Evolutionary conservation across 805 yeast genomes (phyloP), one percentile per base, ranked within the genome.

Genomic region (Schwanniomyces polymorphus): DNA sequence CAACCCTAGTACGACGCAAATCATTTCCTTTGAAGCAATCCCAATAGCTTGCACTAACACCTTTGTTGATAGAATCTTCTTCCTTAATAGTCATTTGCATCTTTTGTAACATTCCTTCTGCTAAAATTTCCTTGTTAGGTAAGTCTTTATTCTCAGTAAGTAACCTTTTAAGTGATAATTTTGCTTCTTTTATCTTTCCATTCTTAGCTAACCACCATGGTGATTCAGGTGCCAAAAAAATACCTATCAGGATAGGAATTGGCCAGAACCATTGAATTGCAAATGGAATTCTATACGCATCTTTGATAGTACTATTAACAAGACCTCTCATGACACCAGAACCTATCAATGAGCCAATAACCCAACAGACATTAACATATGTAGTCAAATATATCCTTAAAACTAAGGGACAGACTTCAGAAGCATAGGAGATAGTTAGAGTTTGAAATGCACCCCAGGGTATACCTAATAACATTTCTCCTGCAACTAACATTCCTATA

Each of bases 11-110:
- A 67, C 83, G 70, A 59, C 76, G 68, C 34, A 72, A 57, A 54
- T 79, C 72, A 6, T 58, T 49, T 3, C 73, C 73, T 49, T 61
- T 67, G 67, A 79, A 76, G 47, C 81, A 78, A 46, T 78, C 79
- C 17, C 54, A 12, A 52, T 61, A 75, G 10, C 71, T 53, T 12
- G 39, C 21, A 5, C 12, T 37, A 5, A 10, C 23, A 46, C 46
- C 48, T 57, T 58, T 21, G 23, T 21, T 21, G 5, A 21, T 27
- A 6, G 25, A 21, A 14, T 25, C 23, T 16, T 41, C 43, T 17
- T 16, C 16, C 9, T 28, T 27, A 34, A 42, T 21, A 21, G 44
- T 42, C 11, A 42, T 29, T 42, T 42, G 44, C 38, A 42, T 42
- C 21, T 42, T 42, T 9, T 42, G 11, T 5, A 42, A n/a, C 28